These are phyloP conservation scores for Tuber brumale DNA, from an alignment of 495 filamentous ascomycete species.

Conservation along the genomic window DNA sequence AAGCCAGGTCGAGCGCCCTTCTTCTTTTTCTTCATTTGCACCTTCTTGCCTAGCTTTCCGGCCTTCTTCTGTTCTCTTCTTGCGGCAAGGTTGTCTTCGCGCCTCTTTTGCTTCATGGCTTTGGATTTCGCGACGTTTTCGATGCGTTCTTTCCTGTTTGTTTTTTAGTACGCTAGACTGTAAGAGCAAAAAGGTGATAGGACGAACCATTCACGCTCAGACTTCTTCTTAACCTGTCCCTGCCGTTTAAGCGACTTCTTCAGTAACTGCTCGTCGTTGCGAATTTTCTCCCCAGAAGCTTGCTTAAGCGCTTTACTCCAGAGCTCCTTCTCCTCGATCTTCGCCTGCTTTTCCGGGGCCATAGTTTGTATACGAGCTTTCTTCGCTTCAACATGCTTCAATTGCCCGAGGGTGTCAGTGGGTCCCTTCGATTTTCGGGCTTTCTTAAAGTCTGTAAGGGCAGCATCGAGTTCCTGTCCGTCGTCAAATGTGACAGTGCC, in stretches of 20 bases:
- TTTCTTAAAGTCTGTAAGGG: conserved; percentile 53
- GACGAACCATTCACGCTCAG: conserved; percentile 68
- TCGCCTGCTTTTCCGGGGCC: conserved; percentile 68
- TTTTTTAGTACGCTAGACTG: conserved; percentile 6
- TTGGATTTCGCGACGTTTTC: conserved; percentile 68
- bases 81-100: conserved; percentile 81
- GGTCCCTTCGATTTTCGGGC: conserved; percentile 63
- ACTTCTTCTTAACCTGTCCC: conserved; percentile 82
- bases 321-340: conserved; percentile 83
- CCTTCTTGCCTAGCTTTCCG: conserved; percentile 55
- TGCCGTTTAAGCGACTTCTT: conserved; percentile 95
- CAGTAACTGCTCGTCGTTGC: conserved; percentile 76
- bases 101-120: conserved; percentile 73
- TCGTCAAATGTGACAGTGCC: conserved; percentile 80
- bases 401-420: conserved; percentile 67
- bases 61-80: conserved; percentile 65
- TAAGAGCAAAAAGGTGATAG: no score
- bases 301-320: conserved; percentile 90
- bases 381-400: conserved; percentile 65
- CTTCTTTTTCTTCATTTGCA: conserved; percentile 48
- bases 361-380: conserved; percentile 61
- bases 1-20: conserved; percentile 66
- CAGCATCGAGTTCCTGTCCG: conserved; percentile 66
- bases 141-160: conserved; percentile 56
- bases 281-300: conserved; percentile 82